phyloP scores from a whole-genome alignment of 2,329 filamentous ascomycete genomes.

The Alternaria tenuissima region DNA sequence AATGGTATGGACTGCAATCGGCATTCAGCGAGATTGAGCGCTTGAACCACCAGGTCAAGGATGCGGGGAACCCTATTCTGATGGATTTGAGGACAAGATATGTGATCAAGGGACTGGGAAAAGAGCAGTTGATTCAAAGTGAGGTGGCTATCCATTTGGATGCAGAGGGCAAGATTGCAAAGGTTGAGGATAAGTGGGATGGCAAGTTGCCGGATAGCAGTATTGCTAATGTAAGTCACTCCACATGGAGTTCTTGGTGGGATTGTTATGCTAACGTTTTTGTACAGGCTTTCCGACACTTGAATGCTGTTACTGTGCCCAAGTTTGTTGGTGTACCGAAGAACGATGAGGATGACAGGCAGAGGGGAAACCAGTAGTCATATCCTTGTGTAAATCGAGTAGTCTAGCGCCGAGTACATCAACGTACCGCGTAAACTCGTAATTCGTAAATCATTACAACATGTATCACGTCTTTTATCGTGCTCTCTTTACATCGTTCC shows the following conservation, averaged over 20 bases:
- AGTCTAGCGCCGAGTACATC: conserved; percentile 13
- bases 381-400: conserved; percentile 12
- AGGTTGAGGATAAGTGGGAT: conserved; percentile 65
- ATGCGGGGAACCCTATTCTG: conserved; percentile 66
- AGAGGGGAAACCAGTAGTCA: conserved; percentile 54
- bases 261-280: conserved; percentile 36
- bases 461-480: conserved; percentile 11
- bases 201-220: conserved; percentile 60
- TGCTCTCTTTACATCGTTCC: not conserved
- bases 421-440: conserved; percentile 28
- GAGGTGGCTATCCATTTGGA: conserved; percentile 59
- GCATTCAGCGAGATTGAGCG: conserved; percentile 67
- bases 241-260: conserved; percentile 7
- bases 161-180: conserved; percentile 56
- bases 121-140: conserved; percentile 60
- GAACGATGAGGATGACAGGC: conserved; percentile 60
- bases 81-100: conserved; percentile 64
- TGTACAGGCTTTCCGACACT: conserved; percentile 59
- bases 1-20: conserved; percentile 67
- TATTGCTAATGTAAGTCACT: conserved; percentile 60
- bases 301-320: conserved; percentile 62
- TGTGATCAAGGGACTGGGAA: conserved; percentile 62
- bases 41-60: conserved; percentile 62
- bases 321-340: conserved; percentile 62
- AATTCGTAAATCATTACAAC: conserved; percentile 33